phyloP scores from a whole-genome alignment of 2,329 filamentous ascomycete genomes.

The Fusarium euwallaceae region DNA sequence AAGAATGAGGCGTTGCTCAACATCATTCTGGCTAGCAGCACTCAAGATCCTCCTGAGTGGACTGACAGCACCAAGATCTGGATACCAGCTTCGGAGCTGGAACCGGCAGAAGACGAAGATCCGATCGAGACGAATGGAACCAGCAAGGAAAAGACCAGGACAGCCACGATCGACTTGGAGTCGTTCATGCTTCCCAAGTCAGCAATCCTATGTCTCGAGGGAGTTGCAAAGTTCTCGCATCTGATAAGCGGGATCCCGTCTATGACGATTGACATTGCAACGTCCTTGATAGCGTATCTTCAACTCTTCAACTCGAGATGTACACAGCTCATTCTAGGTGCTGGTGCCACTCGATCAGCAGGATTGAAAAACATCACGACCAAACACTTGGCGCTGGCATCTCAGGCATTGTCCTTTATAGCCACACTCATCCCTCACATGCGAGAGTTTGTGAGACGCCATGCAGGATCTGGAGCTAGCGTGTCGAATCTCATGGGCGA shows the following conservation, averaged over 20 bases:
- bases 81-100: constrained; percentile 60
- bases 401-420: constrained; percentile 89
- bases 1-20: constrained; percentile 70
- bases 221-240: constrained; percentile 85
- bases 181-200: constrained; percentile 88
- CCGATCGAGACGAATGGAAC: constrained; percentile 62
- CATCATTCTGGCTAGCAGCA: constrained; percentile 77
- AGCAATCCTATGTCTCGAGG: constrained; percentile 83
- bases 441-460: constrained; percentile 89
- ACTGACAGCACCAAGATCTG: constrained; percentile 70
- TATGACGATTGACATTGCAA: constrained; percentile 86
- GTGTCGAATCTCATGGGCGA: constrained; percentile 77
- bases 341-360: constrained; percentile 88
- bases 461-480: constrained; percentile 67
- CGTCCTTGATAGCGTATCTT: constrained; percentile 85
- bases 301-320: constrained; percentile 96
- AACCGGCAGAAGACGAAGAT: constrained; percentile 51
- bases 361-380: constrained; percentile 97
- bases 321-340: constrained; percentile 95
- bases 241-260: constrained; percentile 88
- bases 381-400: constrained; percentile 92
- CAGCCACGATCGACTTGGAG: constrained; percentile 85
- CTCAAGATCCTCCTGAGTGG: constrained; percentile 77
- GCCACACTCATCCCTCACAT: constrained; percentile 90
- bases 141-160: constrained; percentile 74